Conservation (phyloP, 169 alveolate genomes). For the Eimeria sp. region DNA sequence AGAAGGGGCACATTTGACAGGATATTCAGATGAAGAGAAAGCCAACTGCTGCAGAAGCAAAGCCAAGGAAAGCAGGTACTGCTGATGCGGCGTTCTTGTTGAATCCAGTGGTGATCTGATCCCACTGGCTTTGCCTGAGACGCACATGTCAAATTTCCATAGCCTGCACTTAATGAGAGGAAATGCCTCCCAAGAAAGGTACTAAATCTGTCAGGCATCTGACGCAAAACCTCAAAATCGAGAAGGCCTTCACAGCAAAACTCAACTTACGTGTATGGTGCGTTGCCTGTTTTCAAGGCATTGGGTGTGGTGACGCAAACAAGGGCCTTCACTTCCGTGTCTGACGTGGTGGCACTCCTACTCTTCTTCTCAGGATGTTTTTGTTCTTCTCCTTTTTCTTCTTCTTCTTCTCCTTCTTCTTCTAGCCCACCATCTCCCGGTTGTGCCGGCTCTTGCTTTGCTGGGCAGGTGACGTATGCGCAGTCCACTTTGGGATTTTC, state of each 20-base stretch:
- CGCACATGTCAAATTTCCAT: neutral
- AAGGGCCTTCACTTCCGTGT: slow-evolving; percentile 3
- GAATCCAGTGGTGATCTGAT: neutral
- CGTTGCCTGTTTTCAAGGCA: neutral
- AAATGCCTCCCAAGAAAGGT: too few species aligned
- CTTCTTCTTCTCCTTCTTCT: too few species aligned
- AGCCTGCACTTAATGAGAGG: neutral
- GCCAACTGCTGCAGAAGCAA: neutral
- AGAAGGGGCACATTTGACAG: too few species aligned
- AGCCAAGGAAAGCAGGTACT: neutral
- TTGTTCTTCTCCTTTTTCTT: too few species aligned
- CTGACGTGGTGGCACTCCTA: neutral
- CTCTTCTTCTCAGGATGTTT: too few species aligned
- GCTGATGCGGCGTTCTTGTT: neutral
- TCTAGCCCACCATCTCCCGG: too few species aligned
- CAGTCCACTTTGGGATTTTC: neutral
- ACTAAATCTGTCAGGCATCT: too few species aligned
- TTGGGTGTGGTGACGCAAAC: neutral
- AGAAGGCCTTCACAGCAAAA: neutral
- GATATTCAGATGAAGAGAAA: neutral
- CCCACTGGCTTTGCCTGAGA: slow-evolving; percentile 3
- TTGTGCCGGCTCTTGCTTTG: too few species aligned
- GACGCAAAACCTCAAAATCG: too few species aligned
- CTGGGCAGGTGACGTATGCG: neutral
- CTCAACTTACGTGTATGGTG: neutral